Evolutionary conservation across 1,284 basidiomycete genomes (phyloP), one percentile per base, ranked within the genome.

Genomic region (Marasmius oreades): DNA sequence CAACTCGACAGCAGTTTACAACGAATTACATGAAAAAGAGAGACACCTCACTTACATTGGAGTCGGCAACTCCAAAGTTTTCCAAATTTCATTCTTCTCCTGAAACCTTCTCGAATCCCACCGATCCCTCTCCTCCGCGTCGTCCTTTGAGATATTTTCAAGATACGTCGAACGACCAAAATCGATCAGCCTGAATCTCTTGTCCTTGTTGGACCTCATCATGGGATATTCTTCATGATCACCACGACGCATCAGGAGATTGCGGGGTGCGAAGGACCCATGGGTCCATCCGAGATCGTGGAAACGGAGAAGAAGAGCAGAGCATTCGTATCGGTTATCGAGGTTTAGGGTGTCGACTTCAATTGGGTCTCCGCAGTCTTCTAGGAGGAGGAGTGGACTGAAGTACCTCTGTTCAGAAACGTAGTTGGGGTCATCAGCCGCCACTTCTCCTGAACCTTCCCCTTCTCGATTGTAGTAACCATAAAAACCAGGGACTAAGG

Each of bases 401-500:
- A 73, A 63, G 56, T 70, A 66, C 1, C 11, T 23, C 8, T 16
- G 45, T 5, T 43, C 55, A 39, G 59, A 28, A 6, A 24, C 33
- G 23, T 24, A 22, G 10, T 43, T 23, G n/a, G 20, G 33, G 45
- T 56, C 18, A 14, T 52, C n/a, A n/a, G n/a, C n/a, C n/a, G n/a
- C 55, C 5, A 51, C 37, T 26, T 24, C 7, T 57, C 31, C 20
- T 45, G 37, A 24, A 52, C 50, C 3, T 5, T 66, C 67, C 1
- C 75, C 74, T 8, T 69, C 57, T 33, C 51, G 54, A 10, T 33
- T 62, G 62, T 82, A 83, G 64, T 77, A 79, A 1, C 81, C 81
- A 61, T 77, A 83, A 64, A 75, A 82, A 64, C 80, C 80, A 6
- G 82, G 81, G 4, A 79, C 76, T 43, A 81, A 59, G 0, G 81